Percentiles rank a stretch among this genome's conserved stretches.
These are phyloP conservation scores for Malassezia equina DNA, from an alignment of 1,284 basidiomycete species.

Conservation along the genomic window DNA sequence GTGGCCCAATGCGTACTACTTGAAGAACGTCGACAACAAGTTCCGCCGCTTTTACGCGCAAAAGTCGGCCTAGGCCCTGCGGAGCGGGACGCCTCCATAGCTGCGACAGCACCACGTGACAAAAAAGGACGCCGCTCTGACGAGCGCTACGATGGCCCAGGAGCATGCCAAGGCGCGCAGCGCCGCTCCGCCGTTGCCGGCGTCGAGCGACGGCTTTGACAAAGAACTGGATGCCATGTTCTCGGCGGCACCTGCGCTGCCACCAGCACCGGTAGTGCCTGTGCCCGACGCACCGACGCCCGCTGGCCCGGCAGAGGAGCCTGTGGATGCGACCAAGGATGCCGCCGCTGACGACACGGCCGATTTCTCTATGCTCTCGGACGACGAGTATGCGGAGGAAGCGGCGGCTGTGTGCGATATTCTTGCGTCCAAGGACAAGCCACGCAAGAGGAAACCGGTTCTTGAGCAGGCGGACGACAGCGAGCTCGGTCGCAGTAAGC, in stretches of 20 bases:
- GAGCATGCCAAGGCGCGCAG: not conserved
- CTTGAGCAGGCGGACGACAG: slow-evolving; percentile 28
- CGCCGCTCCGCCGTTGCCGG: not conserved
- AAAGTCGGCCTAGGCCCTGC: not conserved
- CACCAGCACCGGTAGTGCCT: slow-evolving; percentile 13
- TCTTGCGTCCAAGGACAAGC: slow-evolving; percentile 18
- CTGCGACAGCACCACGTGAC: not conserved
- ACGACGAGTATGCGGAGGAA: slow-evolving; percentile 9
- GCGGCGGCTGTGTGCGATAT: slow-evolving; percentile 16
- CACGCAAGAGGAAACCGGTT: slow-evolving; percentile 19
- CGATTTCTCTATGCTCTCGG: not conserved
- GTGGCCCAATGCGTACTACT: slow-evolving; percentile 88
- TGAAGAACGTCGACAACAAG: slow-evolving; percentile 80
- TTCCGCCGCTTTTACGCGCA: slow-evolving; percentile 76
- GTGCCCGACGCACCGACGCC: slow-evolving; percentile 20
- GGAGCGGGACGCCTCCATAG: not conserved
- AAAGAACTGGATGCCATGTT: slow-evolving; percentile 41
- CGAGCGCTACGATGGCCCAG: not conserved
- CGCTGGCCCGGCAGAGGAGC: slow-evolving; percentile 21
- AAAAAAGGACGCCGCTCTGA: not conserved
- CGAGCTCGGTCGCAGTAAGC: slow-evolving; percentile 55
- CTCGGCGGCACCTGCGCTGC: slow-evolving; percentile 5
- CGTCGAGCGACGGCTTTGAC: slow-evolving; percentile 21
- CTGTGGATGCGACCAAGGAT: not conserved
- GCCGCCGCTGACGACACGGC: not conserved